Base-by-base conservation (phyloP, 768 basidiomycete species). In the Mycena sanguinolenta region DNA sequence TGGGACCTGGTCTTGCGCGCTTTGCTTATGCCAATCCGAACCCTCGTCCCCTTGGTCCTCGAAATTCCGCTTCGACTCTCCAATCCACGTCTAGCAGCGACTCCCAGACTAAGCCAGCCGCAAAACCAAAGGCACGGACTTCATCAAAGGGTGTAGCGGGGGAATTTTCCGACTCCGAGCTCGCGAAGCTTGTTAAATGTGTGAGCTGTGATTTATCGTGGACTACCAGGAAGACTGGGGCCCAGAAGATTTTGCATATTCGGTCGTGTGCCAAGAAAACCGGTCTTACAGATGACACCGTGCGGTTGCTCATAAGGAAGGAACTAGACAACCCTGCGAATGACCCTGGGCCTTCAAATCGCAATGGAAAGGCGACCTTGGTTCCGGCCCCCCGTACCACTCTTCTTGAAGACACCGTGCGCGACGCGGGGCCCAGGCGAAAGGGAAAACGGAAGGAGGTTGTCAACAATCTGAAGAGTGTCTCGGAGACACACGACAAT, bases 201-300 rank as follows among this genome's bases (percentile, higher is more conserved):
- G 82, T 94, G 52, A 84, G 86, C 42, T 95, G 94, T 73, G 87
- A 89, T 27, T 75, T 85, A 17, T 79, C 79, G 1, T 95, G 94
- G 94, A 95, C 92, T 4, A 81, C 88, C 16, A 85, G 87, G 63
- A 96, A 96, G 77, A 87, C 87, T 4, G 81, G 81, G 14, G 71
- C 79, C 21, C 89, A 91, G 75, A 96, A 96, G 78, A 78, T 87
- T 76, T 73, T 84, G 3, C 95, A 96, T 76, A 87, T 96, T 46
- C 84, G 84, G 58, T 81, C 83, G 8, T 96, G 95, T 77, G 88
- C 91, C 16, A 90, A 86, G 79, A 94, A 91, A 78, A 82, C 83
- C 25, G 81, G 77, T 5, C 79, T 91, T 49, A 81, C 83, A 8
- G 79, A 87, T 34, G 88, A 89, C 7, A 93, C 92, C 2, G 71